Percentiles rank a stretch among this genome's conserved stretches.
These are phyloP conservation scores for Termitomyces sp. DNA, from an alignment of 768 basidiomycete species.

Conservation along the genomic window DNA sequence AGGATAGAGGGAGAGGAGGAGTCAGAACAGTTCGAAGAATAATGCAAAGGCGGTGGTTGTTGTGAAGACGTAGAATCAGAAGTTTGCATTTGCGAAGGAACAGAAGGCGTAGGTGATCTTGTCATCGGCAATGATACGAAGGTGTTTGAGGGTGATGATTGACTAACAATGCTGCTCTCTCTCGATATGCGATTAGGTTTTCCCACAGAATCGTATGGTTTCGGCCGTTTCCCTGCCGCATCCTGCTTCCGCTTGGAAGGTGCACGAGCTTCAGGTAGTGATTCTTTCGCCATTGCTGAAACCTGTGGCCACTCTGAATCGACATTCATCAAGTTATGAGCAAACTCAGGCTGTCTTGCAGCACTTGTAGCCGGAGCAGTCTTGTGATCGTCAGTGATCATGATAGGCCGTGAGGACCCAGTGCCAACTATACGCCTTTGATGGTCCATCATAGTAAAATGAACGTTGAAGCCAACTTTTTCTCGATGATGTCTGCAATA, in stretches of 20 bases:
- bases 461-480: conserved; percentile 90
- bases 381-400: conserved; percentile 99
- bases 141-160: conserved; percentile 42
- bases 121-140: conserved; percentile 39
- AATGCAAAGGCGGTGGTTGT: conserved; percentile 29
- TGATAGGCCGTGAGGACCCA: conserved; percentile 84
- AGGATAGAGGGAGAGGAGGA: conserved; percentile 43
- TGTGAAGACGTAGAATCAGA: conserved; percentile 24
- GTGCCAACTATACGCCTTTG: conserved; percentile 75
- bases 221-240: conserved; percentile 52
- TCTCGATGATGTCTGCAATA: conserved; percentile 99
- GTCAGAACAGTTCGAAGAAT: conserved; percentile 37
- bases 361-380: conserved; percentile 40
- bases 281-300: conserved; percentile 21
- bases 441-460: conserved; percentile 80
- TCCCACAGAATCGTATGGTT: conserved; percentile 58
- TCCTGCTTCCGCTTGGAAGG: conserved; percentile 51
- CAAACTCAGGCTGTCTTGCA: conserved; percentile 26
- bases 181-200: conserved; percentile 42
- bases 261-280: conserved; percentile 30
- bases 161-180: conserved; percentile 51
- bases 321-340: conserved; percentile 26
- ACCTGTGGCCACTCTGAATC: conserved; percentile 50
- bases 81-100: conserved; percentile 24
- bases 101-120: conserved; percentile 40